Conservation (phyloP, 306 rosid species). For the Cucumis hystrix region DNA sequence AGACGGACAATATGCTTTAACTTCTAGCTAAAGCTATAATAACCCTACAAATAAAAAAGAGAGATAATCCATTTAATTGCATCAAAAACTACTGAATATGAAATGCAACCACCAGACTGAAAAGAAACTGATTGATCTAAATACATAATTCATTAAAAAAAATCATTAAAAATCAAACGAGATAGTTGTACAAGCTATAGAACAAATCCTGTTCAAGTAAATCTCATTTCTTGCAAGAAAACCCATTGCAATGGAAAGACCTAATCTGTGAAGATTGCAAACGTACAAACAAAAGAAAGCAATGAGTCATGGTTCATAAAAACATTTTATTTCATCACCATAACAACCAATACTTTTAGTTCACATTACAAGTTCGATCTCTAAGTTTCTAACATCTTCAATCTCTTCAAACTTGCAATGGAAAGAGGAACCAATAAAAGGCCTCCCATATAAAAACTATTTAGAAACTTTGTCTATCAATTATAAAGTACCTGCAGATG, state of each 20-base stretch:
- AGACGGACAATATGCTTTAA: constrained; percentile 88
- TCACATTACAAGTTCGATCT: background rate
- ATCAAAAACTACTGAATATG: background rate
- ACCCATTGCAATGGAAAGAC: background rate
- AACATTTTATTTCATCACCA: background rate
- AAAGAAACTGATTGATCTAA: background rate
- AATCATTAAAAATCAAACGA: background rate
- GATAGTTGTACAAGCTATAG: background rate
- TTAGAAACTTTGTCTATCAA: background rate
- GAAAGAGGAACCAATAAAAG: background rate
- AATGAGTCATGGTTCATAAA: background rate
- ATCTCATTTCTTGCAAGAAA: background rate
- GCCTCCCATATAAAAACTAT: background rate
- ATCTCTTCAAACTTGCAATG: background rate
- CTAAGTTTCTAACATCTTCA: background rate
- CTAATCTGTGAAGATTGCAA: background rate
- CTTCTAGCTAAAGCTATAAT: constrained; percentile 99
- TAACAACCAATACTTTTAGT: background rate
- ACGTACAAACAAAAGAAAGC: background rate
- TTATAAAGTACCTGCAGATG: constrained; percentile 60
- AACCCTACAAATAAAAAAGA: constrained; percentile 43
- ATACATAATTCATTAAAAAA: background rate
- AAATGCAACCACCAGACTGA: background rate
- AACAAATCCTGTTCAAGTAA: background rate
- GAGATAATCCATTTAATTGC: background rate